Conservation (phyloP, 2,329 filamentous ascomycete species). For the Fusarium penzigii region DNA sequence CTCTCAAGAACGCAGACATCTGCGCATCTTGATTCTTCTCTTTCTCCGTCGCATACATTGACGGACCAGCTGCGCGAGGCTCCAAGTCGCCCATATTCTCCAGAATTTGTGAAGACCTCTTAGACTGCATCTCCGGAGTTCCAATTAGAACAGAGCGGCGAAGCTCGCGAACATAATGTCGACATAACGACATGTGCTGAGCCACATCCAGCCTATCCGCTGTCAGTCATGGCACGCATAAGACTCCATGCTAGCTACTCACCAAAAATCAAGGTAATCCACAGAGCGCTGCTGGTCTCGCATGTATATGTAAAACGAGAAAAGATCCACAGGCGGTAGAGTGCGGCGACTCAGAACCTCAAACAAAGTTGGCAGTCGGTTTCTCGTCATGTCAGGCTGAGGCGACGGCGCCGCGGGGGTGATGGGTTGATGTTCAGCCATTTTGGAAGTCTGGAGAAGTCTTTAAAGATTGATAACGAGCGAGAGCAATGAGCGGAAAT, state of each 20-base stretch:
- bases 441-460: constrained; percentile 15
- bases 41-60: constrained; percentile 66
- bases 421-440: constrained; percentile 32
- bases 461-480: not conserved
- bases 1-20: constrained; percentile 85
- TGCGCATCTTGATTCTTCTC: constrained; percentile 83
- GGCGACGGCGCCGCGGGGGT: constrained; percentile 49
- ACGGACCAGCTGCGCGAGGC: constrained; percentile 59
- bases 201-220: constrained; percentile 89
- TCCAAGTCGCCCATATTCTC: constrained; percentile 71
- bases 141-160: constrained; percentile 89
- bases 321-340: constrained; percentile 92
- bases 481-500: constrained; percentile 12
- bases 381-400: constrained; percentile 65
- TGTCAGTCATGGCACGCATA: constrained; percentile 15
- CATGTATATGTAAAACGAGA: constrained; percentile 99
- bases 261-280: constrained; percentile 99
- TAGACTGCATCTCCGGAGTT: constrained; percentile 89
- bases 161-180: constrained; percentile 94
- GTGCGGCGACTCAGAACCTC: constrained; percentile 94
- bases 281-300: constrained; percentile 96
- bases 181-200: constrained; percentile 96
- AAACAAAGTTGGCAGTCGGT: constrained; percentile 89
- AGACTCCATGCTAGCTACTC: constrained; percentile 32
- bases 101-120: constrained; percentile 79